Conservation (phyloP, 2,329 filamentous ascomycete genomes). For the Xylaria sp. region DNA sequence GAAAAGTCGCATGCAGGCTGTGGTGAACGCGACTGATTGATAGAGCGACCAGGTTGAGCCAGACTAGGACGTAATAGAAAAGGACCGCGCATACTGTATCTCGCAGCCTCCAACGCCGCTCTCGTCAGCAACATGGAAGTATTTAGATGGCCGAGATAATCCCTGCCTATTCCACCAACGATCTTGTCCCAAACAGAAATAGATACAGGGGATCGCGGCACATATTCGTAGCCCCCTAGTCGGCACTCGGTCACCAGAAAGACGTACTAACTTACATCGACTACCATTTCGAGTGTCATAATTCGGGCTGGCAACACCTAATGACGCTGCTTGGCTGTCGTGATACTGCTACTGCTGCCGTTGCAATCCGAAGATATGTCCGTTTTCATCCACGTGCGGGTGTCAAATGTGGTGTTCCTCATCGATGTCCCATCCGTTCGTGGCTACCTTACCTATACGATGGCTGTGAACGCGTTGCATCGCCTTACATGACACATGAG, state of each 20-base stretch:
- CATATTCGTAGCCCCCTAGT: slow-evolving; percentile 28
- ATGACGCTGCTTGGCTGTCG: slow-evolving; percentile 24
- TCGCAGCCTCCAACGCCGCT: slow-evolving; percentile 36
- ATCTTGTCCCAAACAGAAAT: slow-evolving; percentile 35
- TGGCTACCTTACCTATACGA: slow-evolving; percentile 10
- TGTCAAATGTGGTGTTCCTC: slow-evolving; percentile 29
- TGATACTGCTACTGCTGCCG: slow-evolving; percentile 30
- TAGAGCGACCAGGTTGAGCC: slow-evolving; percentile 19
- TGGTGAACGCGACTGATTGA: slow-evolving; percentile 10
- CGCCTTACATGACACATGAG: slow-evolving; percentile 29
- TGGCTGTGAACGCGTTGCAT: slow-evolving; percentile 32
- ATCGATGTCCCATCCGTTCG: slow-evolving; percentile 25
- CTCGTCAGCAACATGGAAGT: slow-evolving; percentile 31
- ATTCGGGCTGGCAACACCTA: slow-evolving; percentile 21
- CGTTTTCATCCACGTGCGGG: slow-evolving; percentile 35
- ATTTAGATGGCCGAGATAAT: slow-evolving; percentile 23
- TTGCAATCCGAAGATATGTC: slow-evolving; percentile 37
- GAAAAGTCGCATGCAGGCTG: slow-evolving; percentile 27
- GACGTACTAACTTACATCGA: slow-evolving; percentile 16
- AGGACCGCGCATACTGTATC: slow-evolving; percentile 40
- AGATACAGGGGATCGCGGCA: slow-evolving; percentile 33
- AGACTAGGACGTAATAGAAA: slow-evolving; percentile 32
- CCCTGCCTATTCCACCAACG: slow-evolving; percentile 26
- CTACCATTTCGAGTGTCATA: slow-evolving; percentile 20
- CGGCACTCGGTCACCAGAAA: slow-evolving; percentile 35